Evolutionary conservation across 768 basidiomycete species (phyloP).

Genomic region (Leccinum fibrillosum): DNA sequence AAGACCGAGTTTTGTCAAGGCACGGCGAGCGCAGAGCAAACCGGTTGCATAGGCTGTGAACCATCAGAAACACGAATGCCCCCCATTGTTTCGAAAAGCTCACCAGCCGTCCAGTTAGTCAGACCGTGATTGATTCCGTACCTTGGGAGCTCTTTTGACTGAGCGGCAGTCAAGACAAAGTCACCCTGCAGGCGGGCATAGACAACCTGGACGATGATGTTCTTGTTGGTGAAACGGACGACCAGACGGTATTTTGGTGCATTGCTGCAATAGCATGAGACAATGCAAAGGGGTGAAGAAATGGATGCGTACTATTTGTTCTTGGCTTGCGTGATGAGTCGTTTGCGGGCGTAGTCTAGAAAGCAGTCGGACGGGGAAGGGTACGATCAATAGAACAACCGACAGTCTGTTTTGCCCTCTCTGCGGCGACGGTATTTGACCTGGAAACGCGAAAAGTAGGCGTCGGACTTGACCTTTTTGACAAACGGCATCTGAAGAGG

Average conservation of each 20-base stretch:
- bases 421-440: slow-evolving; percentile 97
- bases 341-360: slow-evolving; percentile 94
- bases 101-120: slow-evolving; percentile 98
- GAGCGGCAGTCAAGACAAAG: slow-evolving; percentile 85
- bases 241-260: slow-evolving; percentile 98
- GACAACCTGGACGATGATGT: slow-evolving; percentile 92
- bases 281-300: not conserved
- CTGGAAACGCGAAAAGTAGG: slow-evolving; percentile 98
- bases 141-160: slow-evolving; percentile 86
- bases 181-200: slow-evolving; percentile 98
- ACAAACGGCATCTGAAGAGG: slow-evolving; percentile 83
- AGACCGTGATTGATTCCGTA: slow-evolving; percentile 98
- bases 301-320: slow-evolving; percentile 83
- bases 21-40: slow-evolving; percentile 91
- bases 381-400: slow-evolving; percentile 25
- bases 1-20: slow-evolving; percentile 90
- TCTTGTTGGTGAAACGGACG: slow-evolving; percentile 97
- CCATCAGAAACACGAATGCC: not conserved
- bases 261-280: slow-evolving; percentile 50
- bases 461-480: slow-evolving; percentile 93
- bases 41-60: slow-evolving; percentile 90
- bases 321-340: slow-evolving; percentile 96
- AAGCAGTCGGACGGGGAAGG: slow-evolving; percentile 7
- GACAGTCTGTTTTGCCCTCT: slow-evolving; percentile 99
- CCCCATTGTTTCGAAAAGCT: slow-evolving; percentile 12